Base-by-base conservation (phyloP, 371 early-diverging fungal species). In the Mortierella polycephala region DNA sequence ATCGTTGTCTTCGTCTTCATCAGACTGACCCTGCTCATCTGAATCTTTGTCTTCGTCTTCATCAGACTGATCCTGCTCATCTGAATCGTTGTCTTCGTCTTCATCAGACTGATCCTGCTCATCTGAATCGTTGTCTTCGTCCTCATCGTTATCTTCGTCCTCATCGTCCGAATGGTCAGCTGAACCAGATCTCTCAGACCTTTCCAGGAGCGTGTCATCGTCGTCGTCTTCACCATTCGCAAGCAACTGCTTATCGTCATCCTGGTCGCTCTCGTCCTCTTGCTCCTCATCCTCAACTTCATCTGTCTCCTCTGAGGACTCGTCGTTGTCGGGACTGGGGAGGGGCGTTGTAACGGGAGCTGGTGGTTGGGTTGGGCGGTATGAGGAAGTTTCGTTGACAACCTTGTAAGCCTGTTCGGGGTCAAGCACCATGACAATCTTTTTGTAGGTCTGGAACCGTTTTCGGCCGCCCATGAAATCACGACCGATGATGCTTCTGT, bases 391-490 rank as follows among this genome's bases (percentile, higher is more conserved):
- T 46, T 77, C 79, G 53, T 77, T 77, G 46, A 77, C 79, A 41
- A 77, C 20, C 41, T 54, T 77, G 47, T 65, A 30, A 2, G 79
- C 79, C n/a, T 72, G 62, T 50, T 79, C 79, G 18, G 79, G 79
- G 46, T 79, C 72, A 1, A 79, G 66, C 20, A 77, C 77, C 77
- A 77, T 71, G 62, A 77, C 65, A 60, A 77, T 77, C 62, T 77
- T 77, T 44, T 77, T 77, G 50, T 77, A 77, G 1, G 77, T 77
- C 46, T 77, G 77, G 56, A 77, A 77, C 11, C 77, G 77, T 46
- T 77, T 77, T 41, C 72, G 59, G 16, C 77, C 77, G 5, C 77
- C 77, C 77, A 77, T 77, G 45, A 77, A 77, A 23, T 77, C 77
- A 12, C 77, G 60, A 7, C 77, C 77, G 40, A 77, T 71, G 47